A percentile compares a stretch with the other conserved stretches of the same genome.
Evolutionary conservation across 495 filamentous ascomycete genomes (phyloP).

Genomic region (Haplographium delicatum): DNA sequence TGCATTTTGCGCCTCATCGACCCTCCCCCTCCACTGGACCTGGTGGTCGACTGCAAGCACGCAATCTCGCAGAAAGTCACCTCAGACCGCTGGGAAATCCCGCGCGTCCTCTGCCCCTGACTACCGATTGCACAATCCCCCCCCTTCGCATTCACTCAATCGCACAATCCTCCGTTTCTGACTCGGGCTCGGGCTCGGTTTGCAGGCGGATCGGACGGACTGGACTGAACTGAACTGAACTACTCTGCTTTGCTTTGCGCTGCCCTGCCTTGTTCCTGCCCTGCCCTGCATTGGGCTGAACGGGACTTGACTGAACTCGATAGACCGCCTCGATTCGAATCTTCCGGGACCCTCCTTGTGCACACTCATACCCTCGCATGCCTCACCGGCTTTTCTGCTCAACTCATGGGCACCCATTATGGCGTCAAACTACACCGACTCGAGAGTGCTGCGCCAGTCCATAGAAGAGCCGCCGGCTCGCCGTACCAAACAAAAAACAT

Average conservation of each 20-base stretch:
- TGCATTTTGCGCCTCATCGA: slow-evolving; percentile 1
- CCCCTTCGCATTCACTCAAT: no score
- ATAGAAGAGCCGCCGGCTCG: slow-evolving; percentile 10
- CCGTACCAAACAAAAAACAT: background rate
- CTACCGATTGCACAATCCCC: background rate
- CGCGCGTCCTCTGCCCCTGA: background rate
- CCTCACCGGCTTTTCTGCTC: slow-evolving; percentile 1
- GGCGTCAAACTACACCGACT: slow-evolving; percentile 20
- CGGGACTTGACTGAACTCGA: background rate
- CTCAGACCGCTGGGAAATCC: background rate
- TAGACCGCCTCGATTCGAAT: background rate
- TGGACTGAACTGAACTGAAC: no score
- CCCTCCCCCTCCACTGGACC: background rate
- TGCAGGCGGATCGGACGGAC: no score
- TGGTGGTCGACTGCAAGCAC: background rate
- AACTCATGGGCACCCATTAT: slow-evolving; percentile 7
- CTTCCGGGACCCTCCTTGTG: background rate
- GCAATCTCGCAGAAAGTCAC: background rate
- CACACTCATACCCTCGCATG: background rate
- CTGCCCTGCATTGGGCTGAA: no score
- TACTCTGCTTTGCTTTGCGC: no score
- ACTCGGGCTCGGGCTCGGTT: no score
- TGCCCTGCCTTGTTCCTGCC: no score
- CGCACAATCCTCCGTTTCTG: no score
- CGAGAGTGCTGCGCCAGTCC: slow-evolving; percentile 14